phyloP scores from a whole-genome alignment of 2,329 filamentous ascomycete genomes.

The Claviceps paspali region DNA sequence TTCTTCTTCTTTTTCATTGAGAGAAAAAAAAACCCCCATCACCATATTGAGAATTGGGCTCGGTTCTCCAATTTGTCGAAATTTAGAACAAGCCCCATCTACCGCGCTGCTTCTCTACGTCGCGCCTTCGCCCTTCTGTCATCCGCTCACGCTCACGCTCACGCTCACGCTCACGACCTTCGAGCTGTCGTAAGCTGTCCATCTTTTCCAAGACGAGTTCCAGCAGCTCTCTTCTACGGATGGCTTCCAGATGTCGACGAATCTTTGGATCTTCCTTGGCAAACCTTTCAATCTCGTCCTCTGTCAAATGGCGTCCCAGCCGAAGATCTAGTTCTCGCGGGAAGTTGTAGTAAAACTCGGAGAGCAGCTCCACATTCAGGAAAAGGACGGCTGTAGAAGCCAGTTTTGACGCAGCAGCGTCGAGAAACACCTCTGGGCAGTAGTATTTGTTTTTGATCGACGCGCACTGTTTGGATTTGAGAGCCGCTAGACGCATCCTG shows the following conservation, averaged over 20 bases:
- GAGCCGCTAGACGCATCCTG: conserved; percentile 73
- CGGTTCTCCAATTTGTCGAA: background rate
- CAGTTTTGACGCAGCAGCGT: conserved; percentile 88
- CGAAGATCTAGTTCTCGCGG: conserved; percentile 80
- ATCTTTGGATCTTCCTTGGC: conserved; percentile 89
- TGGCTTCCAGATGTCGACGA: conserved; percentile 76
- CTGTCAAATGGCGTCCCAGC: conserved; percentile 64
- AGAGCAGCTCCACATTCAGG: conserved; percentile 89
- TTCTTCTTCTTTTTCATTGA: background rate
- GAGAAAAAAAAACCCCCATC: too few species aligned
- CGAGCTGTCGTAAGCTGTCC: conserved; percentile 73
- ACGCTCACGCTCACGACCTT: conserved; percentile 55
- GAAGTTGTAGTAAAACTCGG: conserved; percentile 97
- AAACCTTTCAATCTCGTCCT: conserved; percentile 74
- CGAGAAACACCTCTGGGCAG: conserved; percentile 95
- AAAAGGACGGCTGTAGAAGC: conserved; percentile 92
- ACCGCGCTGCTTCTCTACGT: conserved; percentile 25
- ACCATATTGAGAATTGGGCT: background rate
- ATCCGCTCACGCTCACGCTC: conserved; percentile 48
- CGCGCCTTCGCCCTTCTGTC: conserved; percentile 9
- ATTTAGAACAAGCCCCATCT: conserved; percentile 35
- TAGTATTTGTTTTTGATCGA: conserved; percentile 82
- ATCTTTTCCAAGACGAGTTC: conserved; percentile 93
- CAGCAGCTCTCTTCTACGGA: conserved; percentile 78
- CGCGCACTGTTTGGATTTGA: conserved; percentile 82